Evolutionary conservation across 2,329 filamentous ascomycete species (phyloP), one percentile per base, ranked within the genome.

Genomic region (Alternaria ventricosa): DNA sequence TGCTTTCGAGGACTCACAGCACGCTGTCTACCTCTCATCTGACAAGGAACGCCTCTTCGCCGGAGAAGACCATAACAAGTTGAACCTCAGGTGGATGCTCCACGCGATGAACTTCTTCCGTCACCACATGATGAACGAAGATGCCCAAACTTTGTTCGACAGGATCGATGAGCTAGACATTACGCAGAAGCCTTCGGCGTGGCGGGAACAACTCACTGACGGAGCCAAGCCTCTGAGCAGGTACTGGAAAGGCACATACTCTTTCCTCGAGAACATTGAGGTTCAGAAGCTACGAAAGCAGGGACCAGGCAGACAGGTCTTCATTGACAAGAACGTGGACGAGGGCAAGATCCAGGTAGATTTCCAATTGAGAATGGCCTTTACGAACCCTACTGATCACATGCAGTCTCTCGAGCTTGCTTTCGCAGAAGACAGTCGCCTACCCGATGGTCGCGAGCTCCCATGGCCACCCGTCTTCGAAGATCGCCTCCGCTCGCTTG

Each of bases 31-130:
- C 67, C 68, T 73, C 12, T 67, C 76, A 6, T 67, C 75, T 2
- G 63, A 64, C 2, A 50, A 56, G 0, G 75, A 75, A 4, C 82
- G 82, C 0, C 73, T 87, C 6, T 86, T 64, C 30, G 72, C 76
- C 23, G 75, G 78, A 6, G 18, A 43, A 6, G 3, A 41, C 23
- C 46, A 54, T 30, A 58, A 72, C 4, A 64, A 78, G 1, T 67
- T 87, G 55, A 83, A 87, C 64, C 75, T 84, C 56, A 71, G 79
- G 2, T 86, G 82, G 81, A 55, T 83, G 3, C 70, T 86, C 6
- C 82, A 86, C 64, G 76, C 82, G 43, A 70, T 84, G 46, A 86
- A 86, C 64, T 87, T 87, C 78, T 87, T 87, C 77, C 82, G 82
- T 49, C 81, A 82, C 53, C 84, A 87, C 64, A 80, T 87, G 71